A percentile compares a stretch with the other conserved stretches of the same genome.
phyloP scores from a whole-genome alignment of 2,329 filamentous ascomycete genomes.

The Penicillium brevicompactum region DNA sequence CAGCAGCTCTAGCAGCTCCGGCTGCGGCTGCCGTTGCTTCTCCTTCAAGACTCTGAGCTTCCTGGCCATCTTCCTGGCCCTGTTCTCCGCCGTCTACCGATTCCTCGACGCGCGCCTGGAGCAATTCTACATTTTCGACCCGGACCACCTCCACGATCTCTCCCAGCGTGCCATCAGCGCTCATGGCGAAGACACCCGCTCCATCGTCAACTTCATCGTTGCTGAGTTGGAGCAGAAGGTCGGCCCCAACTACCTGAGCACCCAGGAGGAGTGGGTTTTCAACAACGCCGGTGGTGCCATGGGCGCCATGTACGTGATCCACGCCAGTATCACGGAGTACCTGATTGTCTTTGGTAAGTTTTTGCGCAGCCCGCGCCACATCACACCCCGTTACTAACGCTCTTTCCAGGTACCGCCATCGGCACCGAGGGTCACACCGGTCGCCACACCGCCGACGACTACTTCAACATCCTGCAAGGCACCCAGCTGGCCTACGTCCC shows the following conservation, averaged over 20 bases:
- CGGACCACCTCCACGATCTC: slow-evolving; percentile 68
- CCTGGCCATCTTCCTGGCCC: slow-evolving; percentile 37
- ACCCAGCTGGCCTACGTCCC: slow-evolving; percentile 43
- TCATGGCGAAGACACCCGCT: slow-evolving; percentile 74
- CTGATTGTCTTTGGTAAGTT: slow-evolving; percentile 76
- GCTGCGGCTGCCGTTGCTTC: slow-evolving; percentile 27
- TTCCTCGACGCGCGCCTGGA: slow-evolving; percentile 42
- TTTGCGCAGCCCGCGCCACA: background rate
- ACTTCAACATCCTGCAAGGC: slow-evolving; percentile 78
- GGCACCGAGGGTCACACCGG: slow-evolving; percentile 88
- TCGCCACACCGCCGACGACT: slow-evolving; percentile 89
- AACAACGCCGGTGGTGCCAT: slow-evolving; percentile 91
- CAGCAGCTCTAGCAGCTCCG: slow-evolving; percentile 16
- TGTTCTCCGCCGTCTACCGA: slow-evolving; percentile 39
- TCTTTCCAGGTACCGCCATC: slow-evolving; percentile 36
- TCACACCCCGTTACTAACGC: background rate
- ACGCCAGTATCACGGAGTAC: slow-evolving; percentile 89
- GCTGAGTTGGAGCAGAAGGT: slow-evolving; percentile 62
- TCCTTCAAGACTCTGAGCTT: slow-evolving; percentile 34
- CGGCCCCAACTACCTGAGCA: slow-evolving; percentile 59
- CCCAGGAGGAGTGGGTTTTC: slow-evolving; percentile 81
- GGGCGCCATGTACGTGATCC: slow-evolving; percentile 89
- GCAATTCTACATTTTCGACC: slow-evolving; percentile 73
- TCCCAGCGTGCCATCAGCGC: slow-evolving; percentile 65
- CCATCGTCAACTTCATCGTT: slow-evolving; percentile 71